Evolutionary conservation across 768 basidiomycete genomes (phyloP).

Genomic region (Podaxis pistillaris): DNA sequence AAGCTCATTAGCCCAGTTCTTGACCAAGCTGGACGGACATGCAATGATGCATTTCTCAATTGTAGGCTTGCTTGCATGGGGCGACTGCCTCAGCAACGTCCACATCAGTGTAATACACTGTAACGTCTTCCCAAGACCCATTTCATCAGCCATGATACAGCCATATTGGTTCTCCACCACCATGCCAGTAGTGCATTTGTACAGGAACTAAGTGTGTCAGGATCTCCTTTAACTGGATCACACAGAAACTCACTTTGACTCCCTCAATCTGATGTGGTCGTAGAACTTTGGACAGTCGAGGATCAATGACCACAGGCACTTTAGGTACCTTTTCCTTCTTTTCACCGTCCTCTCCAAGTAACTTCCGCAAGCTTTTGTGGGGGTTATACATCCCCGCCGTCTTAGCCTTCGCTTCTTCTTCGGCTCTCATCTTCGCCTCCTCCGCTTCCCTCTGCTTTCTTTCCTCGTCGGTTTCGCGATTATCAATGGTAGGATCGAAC

Average conservation of each 20-base stretch:
- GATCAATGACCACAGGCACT: slow-evolving; percentile 97
- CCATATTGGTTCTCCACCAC: slow-evolving; percentile 87
- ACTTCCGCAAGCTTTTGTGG: slow-evolving; percentile 83
- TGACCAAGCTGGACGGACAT: slow-evolving; percentile 94
- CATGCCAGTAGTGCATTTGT: slow-evolving; percentile 93
- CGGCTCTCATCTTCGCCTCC: slow-evolving; percentile 62
- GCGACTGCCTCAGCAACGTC: slow-evolving; percentile 95
- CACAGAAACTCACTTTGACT: slow-evolving; percentile 67
- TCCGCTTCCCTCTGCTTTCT: slow-evolving; percentile 70
- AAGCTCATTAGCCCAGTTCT: slow-evolving; percentile 98
- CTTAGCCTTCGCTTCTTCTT: slow-evolving; percentile 66
- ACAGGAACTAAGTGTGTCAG: slow-evolving; percentile 72
- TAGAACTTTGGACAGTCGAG: slow-evolving; percentile 79
- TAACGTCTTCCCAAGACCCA: slow-evolving; percentile 96
- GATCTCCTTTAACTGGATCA: slow-evolving; percentile 7
- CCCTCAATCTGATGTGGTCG: slow-evolving; percentile 98
- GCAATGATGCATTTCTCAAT: slow-evolving; percentile 98
- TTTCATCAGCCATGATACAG: slow-evolving; percentile 99
- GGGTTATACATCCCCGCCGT: slow-evolving; percentile 79
- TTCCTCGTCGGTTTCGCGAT: slow-evolving; percentile 88
- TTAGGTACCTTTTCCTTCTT: slow-evolving; percentile 62
- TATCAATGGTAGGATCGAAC: slow-evolving; percentile 95
- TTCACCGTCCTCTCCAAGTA: slow-evolving; percentile 72
- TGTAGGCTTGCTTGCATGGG: slow-evolving; percentile 77
- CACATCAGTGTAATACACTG: slow-evolving; percentile 96